Evolutionary conservation across 1,284 basidiomycete species (phyloP).

Genomic region (Phlebopus sp.): DNA sequence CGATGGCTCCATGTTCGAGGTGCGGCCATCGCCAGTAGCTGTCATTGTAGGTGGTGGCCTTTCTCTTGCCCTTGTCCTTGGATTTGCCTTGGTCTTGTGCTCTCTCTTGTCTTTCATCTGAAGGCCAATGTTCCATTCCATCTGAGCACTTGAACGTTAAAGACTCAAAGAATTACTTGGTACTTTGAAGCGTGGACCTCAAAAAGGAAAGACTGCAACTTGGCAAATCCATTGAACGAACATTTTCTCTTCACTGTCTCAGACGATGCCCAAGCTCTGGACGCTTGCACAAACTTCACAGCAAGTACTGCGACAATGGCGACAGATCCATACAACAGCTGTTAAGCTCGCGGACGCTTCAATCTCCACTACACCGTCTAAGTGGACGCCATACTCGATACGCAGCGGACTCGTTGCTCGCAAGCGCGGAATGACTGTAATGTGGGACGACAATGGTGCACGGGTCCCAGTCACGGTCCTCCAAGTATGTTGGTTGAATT

Average conservation of each 20-base stretch:
- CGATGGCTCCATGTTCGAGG: conserved; percentile 53
- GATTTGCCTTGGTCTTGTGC: conserved; percentile 5
- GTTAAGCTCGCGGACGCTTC: conserved; percentile 33
- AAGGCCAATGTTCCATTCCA: conserved; percentile 73
- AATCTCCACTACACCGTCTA: conserved; percentile 31
- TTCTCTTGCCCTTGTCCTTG: conserved; percentile 25
- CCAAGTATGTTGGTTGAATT: conserved; percentile 59
- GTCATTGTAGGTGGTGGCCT: conserved; percentile 4
- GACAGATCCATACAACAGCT: conserved; percentile 39
- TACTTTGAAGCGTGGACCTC: not conserved
- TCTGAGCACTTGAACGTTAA: conserved; percentile 36
- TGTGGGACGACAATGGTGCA: conserved; percentile 90
- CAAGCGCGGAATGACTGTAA: conserved; percentile 93
- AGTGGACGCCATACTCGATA: conserved; percentile 87
- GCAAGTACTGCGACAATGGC: conserved; percentile 36
- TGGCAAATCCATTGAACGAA: too few relatives aligned
- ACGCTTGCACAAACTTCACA: conserved; percentile 36
- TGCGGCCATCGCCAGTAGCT: conserved; percentile 44
- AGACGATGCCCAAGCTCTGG: conserved; percentile 53
- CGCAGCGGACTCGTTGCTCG: conserved; percentile 93
- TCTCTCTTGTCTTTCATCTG: conserved; percentile 36
- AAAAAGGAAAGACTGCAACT: conserved; percentile 19
- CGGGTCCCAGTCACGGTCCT: conserved; percentile 91
- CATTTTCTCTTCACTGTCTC: conserved; percentile 9
- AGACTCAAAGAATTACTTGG: too few relatives aligned